Conservation (phyloP, 2,329 filamentous ascomycete genomes). For the Didymella arachidicola region DNA sequence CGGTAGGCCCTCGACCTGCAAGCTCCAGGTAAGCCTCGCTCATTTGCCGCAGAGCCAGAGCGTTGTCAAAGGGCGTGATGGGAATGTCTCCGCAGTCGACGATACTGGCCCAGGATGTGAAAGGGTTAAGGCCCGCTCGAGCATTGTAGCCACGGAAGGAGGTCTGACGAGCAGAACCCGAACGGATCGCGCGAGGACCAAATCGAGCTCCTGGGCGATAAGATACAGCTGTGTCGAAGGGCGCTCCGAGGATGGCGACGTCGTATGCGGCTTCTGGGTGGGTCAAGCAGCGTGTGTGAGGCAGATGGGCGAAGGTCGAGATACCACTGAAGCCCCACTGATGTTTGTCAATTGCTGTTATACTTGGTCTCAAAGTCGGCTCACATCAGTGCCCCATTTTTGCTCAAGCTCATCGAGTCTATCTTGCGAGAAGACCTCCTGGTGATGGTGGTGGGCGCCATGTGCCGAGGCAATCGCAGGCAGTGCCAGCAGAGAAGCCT, state of each 20-base stretch:
- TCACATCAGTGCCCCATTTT: constrained; percentile 55
- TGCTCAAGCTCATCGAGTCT: constrained; percentile 45
- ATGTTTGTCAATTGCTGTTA: constrained; percentile 17
- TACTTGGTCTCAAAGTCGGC: background rate
- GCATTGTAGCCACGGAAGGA: constrained; percentile 83
- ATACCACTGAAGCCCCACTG: constrained; percentile 76
- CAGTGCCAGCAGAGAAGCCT: constrained; percentile 11
- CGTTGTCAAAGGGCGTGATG: constrained; percentile 85
- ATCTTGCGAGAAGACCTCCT: constrained; percentile 40
- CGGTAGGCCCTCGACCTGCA: constrained; percentile 54
- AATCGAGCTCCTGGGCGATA: constrained; percentile 67
- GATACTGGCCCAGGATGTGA: constrained; percentile 77
- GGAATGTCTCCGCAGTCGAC: constrained; percentile 93
- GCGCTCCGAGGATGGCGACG: constrained; percentile 59
- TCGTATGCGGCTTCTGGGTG: constrained; percentile 55
- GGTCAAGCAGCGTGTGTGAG: constrained; percentile 58
- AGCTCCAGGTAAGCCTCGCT: constrained; percentile 79
- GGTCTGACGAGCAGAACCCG: constrained; percentile 82
- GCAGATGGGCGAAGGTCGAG: constrained; percentile 61
- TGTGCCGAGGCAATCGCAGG: constrained; percentile 17
- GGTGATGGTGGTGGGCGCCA: constrained; percentile 36
- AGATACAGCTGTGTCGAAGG: constrained; percentile 59
- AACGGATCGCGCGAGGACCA: constrained; percentile 85
- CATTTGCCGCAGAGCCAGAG: constrained; percentile 82
- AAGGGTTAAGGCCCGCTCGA: constrained; percentile 83